Evolutionary conservation across 2,329 filamentous ascomycete genomes (phyloP).

Genomic region (Amauroascus niger): DNA sequence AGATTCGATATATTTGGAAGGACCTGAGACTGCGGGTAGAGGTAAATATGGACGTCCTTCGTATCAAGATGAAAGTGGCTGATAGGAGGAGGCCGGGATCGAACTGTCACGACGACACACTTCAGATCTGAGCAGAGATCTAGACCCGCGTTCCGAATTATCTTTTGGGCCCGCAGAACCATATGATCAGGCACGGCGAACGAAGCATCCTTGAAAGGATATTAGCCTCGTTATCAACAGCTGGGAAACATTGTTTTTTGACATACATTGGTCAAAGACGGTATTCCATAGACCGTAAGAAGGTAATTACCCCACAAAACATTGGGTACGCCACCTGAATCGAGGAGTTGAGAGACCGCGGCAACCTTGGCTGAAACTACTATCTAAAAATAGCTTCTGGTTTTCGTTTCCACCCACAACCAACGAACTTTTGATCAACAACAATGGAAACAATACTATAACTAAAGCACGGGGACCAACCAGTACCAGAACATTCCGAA

Average conservation of each 20-base stretch:
- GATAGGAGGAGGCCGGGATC: slow-evolving; percentile 10
- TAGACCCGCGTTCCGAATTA: slow-evolving; percentile 4
- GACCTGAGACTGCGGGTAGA: slow-evolving; percentile 13
- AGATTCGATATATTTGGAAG: slow-evolving; percentile 14
- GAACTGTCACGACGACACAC: slow-evolving; percentile 6
- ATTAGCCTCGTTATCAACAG: neutral
- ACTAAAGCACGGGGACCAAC: no score
- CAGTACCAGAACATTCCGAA: no score
- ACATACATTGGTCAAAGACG: slow-evolving; percentile 12
- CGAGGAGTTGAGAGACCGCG: slow-evolving; percentile 21
- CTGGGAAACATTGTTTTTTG: neutral
- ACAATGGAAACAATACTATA: no score
- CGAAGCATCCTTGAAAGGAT: slow-evolving; percentile 8
- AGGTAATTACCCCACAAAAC: slow-evolving; percentile 26
- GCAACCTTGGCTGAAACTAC: no score
- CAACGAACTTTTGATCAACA: no score
- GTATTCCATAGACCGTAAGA: slow-evolving; percentile 25
- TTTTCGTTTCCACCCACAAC: no score
- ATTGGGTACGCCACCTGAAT: slow-evolving; percentile 19
- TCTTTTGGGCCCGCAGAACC: slow-evolving; percentile 1
- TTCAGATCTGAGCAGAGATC: slow-evolving; percentile 3
- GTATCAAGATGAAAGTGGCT: slow-evolving; percentile 13
- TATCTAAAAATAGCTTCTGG: no score
- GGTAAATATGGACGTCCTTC: slow-evolving; percentile 6
- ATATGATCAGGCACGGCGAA: slow-evolving; percentile 14